Evolutionary conservation across 78 protist species (phyloP).

Genomic region (Andalucia godoyi): DNA sequence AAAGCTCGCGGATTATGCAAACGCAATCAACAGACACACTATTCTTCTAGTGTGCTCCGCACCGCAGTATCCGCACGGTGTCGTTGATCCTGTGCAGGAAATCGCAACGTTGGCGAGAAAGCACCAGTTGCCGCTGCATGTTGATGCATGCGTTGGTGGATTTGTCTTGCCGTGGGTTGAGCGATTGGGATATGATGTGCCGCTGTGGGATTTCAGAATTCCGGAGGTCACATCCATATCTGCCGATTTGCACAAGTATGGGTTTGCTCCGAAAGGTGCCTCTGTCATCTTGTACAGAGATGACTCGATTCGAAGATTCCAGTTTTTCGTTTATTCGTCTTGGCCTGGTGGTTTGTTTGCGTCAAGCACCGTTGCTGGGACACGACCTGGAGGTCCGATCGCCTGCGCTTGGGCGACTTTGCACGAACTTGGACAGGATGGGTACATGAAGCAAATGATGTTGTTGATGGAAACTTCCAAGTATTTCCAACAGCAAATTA

Average conservation of each 20-base stretch:
- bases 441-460: no score
- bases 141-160: slow-evolving; percentile 62
- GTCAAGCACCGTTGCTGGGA: no score
- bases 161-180: slow-evolving; percentile 12
- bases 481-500: no score
- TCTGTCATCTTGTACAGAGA: slow-evolving; percentile 25
- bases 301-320: slow-evolving; percentile 1
- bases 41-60: slow-evolving; percentile 33
- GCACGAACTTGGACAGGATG: neutral
- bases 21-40: slow-evolving; percentile 19
- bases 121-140: slow-evolving; percentile 20
- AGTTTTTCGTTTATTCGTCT: slow-evolving; percentile 8
- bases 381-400: no score
- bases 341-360: no score
- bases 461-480: no score
- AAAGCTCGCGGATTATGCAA: neutral
- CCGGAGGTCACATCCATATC: slow-evolving; percentile 55
- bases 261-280: slow-evolving; percentile 49
- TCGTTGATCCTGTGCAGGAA: slow-evolving; percentile 20
- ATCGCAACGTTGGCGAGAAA: slow-evolving; percentile 1
- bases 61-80: slow-evolving; percentile 46
- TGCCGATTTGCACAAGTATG: slow-evolving; percentile 64
- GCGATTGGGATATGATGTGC: neutral
- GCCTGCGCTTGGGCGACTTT: no score
- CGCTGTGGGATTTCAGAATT: slow-evolving; percentile 25